These are phyloP conservation scores for Kurtzmaniella quercitrusa DNA, from an alignment of 1,139 yeast species.

Conservation along the genomic window DNA sequence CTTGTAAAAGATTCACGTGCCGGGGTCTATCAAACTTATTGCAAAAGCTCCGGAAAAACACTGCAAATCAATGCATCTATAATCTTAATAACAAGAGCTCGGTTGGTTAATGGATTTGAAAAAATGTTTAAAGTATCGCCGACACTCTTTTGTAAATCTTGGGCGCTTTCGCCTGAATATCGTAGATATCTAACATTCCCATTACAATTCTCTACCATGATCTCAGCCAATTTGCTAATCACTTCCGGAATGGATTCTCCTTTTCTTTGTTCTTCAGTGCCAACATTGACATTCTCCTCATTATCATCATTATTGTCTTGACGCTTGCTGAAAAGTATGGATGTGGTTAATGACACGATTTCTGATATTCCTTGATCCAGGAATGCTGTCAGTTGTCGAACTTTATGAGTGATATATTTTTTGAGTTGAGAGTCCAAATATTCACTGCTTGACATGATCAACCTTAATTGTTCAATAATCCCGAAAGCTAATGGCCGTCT, in stretches of 20 bases:
- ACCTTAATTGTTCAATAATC: slow-evolving; percentile 11
- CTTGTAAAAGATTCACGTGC: too few species aligned
- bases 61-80: slow-evolving; percentile 20
- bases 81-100: slow-evolving; percentile 25
- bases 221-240: background rate
- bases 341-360: slow-evolving; percentile 2
- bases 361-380: slow-evolving; percentile 2
- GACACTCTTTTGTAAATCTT: background rate
- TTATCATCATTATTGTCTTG: background rate
- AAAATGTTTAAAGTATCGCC: slow-evolving; percentile 13
- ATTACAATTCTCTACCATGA: background rate
- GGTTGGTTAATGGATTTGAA: slow-evolving; percentile 26
- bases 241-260: background rate
- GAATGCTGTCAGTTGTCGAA: background rate
- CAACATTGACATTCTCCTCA: slow-evolving; percentile 5
- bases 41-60: slow-evolving; percentile 10
- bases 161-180: background rate
- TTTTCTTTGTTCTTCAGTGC: slow-evolving; percentile 2
- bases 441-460: slow-evolving; percentile 16
- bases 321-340: slow-evolving; percentile 4
- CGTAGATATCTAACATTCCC: background rate
- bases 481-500: slow-evolving; percentile 25
- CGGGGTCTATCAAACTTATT: too few species aligned
- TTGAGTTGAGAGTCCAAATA: slow-evolving; percentile 2
- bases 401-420: slow-evolving; percentile 1